Evolutionary conservation across 495 filamentous ascomycete species (phyloP).

Genomic region (Rusavskia elegans): DNA sequence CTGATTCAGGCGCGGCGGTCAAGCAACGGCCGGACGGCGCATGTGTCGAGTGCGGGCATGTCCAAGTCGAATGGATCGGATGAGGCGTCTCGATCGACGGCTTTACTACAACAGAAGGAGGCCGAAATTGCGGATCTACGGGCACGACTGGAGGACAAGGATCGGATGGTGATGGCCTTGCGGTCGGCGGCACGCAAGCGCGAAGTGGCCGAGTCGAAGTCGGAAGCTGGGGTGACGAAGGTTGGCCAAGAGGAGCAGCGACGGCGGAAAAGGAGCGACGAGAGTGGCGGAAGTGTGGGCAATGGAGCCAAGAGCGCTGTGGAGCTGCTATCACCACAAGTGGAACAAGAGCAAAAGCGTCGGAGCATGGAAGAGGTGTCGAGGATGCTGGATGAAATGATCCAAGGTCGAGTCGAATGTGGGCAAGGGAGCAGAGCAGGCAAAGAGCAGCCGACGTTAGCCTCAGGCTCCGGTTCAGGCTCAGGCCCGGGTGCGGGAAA

Average conservation of each 20-base stretch:
- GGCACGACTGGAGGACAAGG: conserved; percentile 85
- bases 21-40: conserved; percentile 59
- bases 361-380: conserved; percentile 80
- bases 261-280: conserved; percentile 18
- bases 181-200: conserved; percentile 76
- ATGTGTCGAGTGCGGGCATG: too few relatives aligned
- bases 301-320: conserved; percentile 12
- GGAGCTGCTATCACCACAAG: conserved; percentile 13
- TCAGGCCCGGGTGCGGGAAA: background rate
- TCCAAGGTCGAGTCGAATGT: conserved; percentile 64
- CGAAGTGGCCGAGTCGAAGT: conserved; percentile 57
- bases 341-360: conserved; percentile 31
- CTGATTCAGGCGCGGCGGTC: conserved; percentile 81
- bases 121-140: conserved; percentile 83
- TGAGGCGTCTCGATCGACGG: conserved; percentile 48
- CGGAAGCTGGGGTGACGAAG: conserved; percentile 24
- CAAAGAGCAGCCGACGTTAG: background rate
- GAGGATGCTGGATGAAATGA: conserved; percentile 85
- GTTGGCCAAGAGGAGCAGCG: conserved; percentile 18
- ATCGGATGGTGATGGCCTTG: conserved; percentile 78
- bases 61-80: conserved; percentile 10
- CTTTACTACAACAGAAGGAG: conserved; percentile 74
- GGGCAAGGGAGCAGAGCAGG: conserved; percentile 18
- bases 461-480: too few relatives aligned
- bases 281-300: conserved; percentile 13